Evolutionary conservation across 2,329 filamentous ascomycete species (phyloP), one percentile per base, ranked within the genome.

Genomic region (Fonsecaea multimorphosa): DNA sequence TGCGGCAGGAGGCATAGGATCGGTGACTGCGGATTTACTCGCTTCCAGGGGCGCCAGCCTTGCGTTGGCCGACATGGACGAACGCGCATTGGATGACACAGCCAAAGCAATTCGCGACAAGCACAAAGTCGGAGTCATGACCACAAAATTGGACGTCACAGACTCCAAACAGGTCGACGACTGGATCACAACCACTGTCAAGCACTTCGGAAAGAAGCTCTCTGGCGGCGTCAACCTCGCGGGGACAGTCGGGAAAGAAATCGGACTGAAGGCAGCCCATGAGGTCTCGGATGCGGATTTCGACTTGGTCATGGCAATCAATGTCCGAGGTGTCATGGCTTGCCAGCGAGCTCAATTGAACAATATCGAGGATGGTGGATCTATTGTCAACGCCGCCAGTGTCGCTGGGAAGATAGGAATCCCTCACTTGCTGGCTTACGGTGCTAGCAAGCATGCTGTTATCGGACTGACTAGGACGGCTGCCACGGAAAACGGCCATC

Each of bases 381-480:
- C 74, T 0, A 55, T 64, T 2, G 62, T 64, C 27, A 64, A 64
- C 31, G 56, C 51, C 22, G 71, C 74, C 4, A 77, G 76, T 36
- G 77, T 80, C 32, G 73, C 78, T 53, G 80, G 78, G 29, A 71
- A 78, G 22, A 76, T 76, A 6, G 79, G 78, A 34, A 78, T 80
- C 65, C 75, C 77, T 1, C 58, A 75, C 11, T 76, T 76, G 19
- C 75, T 52, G 6, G 61, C 65, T 40, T 67, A 67, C 51, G 36
- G 27, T 63, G 83, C 81, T 0, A 86, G 84, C 1, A 88, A 87
- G 51, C 81, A 84, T 9, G 85, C 85, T 0, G 80, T 87, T 1
- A 84, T 87, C 57, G 83, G 81, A 22, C 81, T 87, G 80, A 87
- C 85, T 0, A 77, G 81, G 3, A 78, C 82, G 0, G 85, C 86